Base-by-base conservation (phyloP, 1,284 basidiomycete genomes). In the Marasmius tenuissimus region DNA sequence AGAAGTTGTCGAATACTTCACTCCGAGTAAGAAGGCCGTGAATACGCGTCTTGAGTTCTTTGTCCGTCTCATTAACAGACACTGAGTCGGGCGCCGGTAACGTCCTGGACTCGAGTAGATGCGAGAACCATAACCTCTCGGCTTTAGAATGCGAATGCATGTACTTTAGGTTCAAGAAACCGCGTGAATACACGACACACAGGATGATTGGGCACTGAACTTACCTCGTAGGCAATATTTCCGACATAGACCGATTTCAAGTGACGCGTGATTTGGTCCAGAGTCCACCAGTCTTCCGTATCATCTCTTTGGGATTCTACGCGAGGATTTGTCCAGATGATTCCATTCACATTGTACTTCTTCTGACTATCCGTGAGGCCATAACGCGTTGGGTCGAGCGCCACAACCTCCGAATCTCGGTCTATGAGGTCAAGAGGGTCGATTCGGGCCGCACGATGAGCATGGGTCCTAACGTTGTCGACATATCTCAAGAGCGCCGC, bases 381-480 rank as follows among this genome's bases (percentile, higher is more conserved):
- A 66, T 96, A 96, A 35, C 94, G 84, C 53, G 79, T 71, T 0
- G 93, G 91, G 67, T 92, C 83, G 33, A 97, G 82, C 1, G 94
- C 94, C 3, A 85, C 87, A 0, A 96, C 92, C 69, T 89, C 88
- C n/a, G 62, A 63, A 68, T 95, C 92, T 37, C 94, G 86, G 61
- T 92, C 87, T 49, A 96, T 89, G 53, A 96, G 76, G 73, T 94
- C 92, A 22, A 96, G 78, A 0, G 94, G 94, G 71, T 97, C 94
- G 52, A 96, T 90, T 59, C 85, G 81, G 0, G 91, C 92, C 12
- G 93, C 91, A 48, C 91, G 84, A 69, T 93, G 92, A 0, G 91
- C 90, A 67, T 92, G 90, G 0, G 82, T 86, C 27, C 94, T 84
- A 65, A 96, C 84, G 10, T 90, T 89, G 72, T 96, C 94, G 14